A percentile compares a stretch with the other conserved stretches of the same genome.
phyloP scores from a whole-genome alignment of 345 rosid species.

The Orychophragmus violaceus region DNA sequence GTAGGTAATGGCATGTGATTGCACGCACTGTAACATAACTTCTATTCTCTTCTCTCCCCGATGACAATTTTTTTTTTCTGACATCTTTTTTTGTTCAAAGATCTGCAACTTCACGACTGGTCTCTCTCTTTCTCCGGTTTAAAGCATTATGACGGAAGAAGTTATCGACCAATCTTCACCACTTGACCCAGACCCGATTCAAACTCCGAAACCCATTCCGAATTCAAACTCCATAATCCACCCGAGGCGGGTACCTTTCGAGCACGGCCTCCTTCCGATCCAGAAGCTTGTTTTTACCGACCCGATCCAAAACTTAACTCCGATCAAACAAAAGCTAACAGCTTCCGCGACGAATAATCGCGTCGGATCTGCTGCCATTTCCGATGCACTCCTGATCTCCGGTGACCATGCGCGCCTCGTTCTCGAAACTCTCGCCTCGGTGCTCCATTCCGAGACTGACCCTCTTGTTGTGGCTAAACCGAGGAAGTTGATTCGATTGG shows the following conservation, averaged over 20 bases:
- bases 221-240: constrained; percentile 47
- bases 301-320: constrained; percentile 59
- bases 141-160: constrained; percentile 44
- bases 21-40: not conserved
- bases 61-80: not conserved
- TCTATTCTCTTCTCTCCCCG: not conserved
- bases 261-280: constrained; percentile 90
- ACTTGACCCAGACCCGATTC: constrained; percentile 24
- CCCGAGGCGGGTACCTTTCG: constrained; percentile 91
- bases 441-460: constrained; percentile 70
- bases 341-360: constrained; percentile 38
- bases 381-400: constrained; percentile 84
- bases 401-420: constrained; percentile 74
- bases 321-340: constrained; percentile 54
- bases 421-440: constrained; percentile 76
- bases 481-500: constrained; percentile 58
- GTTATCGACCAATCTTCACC: constrained; percentile 38
- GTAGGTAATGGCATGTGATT: not conserved
- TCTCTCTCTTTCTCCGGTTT: constrained; percentile 6
- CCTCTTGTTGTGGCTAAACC: constrained; percentile 53
- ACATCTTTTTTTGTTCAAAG: constrained; percentile 2
- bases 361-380: constrained; percentile 54
- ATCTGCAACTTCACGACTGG: constrained; percentile 27
- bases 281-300: constrained; percentile 72
- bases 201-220: constrained; percentile 4